These are phyloP conservation scores for Synchytrium microbalum DNA, from an alignment of 371 early-diverging fungal genomes.

Conservation along the genomic window DNA sequence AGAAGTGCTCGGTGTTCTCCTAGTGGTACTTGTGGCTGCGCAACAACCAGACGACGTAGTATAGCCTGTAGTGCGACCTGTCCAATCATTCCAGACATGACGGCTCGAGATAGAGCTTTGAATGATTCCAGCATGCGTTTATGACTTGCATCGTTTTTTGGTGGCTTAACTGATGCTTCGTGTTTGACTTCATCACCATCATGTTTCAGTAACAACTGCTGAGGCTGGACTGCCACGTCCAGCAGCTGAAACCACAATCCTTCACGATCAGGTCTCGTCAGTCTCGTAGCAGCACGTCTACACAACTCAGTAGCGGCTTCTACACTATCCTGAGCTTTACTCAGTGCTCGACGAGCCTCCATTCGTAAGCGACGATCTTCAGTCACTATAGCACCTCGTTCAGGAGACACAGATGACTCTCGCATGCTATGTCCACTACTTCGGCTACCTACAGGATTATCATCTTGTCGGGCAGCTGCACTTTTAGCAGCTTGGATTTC, in stretches of 20 bases:
- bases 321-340: not conserved
- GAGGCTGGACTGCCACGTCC: slow-evolving; percentile 39
- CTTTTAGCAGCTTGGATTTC: slow-evolving; percentile 10
- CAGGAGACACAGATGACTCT: not conserved
- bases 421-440: not conserved
- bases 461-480: not conserved
- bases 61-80: slow-evolving; percentile 61
- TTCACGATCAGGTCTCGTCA: slow-evolving; percentile 49
- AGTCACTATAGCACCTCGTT: not conserved
- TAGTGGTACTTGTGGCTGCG: slow-evolving; percentile 53
- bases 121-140: slow-evolving; percentile 1
- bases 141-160: not conserved
- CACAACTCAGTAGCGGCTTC: slow-evolving; percentile 9
- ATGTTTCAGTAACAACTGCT: slow-evolving; percentile 12
- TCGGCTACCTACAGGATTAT: not conserved
- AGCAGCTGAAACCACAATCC: slow-evolving; percentile 60
- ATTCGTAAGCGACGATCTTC: not conserved
- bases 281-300: slow-evolving; percentile 48
- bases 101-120: slow-evolving; percentile 15
- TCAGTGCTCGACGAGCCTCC: not conserved
- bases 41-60: slow-evolving; percentile 50
- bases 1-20: slow-evolving; percentile 49
- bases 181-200: not conserved
- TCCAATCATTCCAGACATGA: slow-evolving; percentile 35
- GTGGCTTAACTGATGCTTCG: not conserved